Percentiles rank a stretch among this genome's conserved stretches.
These are phyloP conservation scores for Chloranthus sessilifolius DNA, from an alignment of 164 flowering plant species.

Conservation along the genomic window DNA sequence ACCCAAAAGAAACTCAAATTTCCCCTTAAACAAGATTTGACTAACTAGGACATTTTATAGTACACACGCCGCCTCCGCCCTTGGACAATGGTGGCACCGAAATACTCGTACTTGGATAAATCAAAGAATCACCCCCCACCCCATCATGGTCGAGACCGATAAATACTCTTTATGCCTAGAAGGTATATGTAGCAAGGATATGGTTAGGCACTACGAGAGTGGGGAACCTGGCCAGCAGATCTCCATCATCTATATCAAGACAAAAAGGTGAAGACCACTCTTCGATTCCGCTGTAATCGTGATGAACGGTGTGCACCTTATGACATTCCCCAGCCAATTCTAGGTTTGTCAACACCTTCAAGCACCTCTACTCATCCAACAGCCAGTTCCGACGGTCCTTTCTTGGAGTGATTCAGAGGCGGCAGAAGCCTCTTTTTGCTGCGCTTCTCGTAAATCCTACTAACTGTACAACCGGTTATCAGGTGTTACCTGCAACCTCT, in stretches of 20 bases:
- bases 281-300: not conserved
- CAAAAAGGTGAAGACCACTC: not conserved
- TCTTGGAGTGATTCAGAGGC: not conserved
- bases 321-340: not conserved
- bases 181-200: not conserved
- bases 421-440: not conserved
- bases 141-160: not conserved
- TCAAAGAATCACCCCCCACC: conserved; percentile 15
- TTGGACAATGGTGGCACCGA: conserved; percentile 5
- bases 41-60: conserved; percentile 9
- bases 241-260: not conserved
- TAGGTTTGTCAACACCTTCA: not conserved
- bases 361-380: not conserved
- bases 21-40: not conserved
- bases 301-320: no score
- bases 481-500: conserved; percentile 72
- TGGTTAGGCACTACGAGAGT: conserved; percentile 3
- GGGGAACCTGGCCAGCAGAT: not conserved
- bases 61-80: conserved; percentile 14
- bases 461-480: conserved; percentile 27
- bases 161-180: no score
- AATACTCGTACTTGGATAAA: conserved; percentile 10
- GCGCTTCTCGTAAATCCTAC: conserved; percentile 1
- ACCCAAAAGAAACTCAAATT: conserved; percentile 8
- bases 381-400: not conserved